A percentile compares a stretch with the other conserved stretches of the same genome.
Evolutionary conservation across 1,284 basidiomycete genomes (phyloP).

Genomic region (Tausonia pullulans): DNA sequence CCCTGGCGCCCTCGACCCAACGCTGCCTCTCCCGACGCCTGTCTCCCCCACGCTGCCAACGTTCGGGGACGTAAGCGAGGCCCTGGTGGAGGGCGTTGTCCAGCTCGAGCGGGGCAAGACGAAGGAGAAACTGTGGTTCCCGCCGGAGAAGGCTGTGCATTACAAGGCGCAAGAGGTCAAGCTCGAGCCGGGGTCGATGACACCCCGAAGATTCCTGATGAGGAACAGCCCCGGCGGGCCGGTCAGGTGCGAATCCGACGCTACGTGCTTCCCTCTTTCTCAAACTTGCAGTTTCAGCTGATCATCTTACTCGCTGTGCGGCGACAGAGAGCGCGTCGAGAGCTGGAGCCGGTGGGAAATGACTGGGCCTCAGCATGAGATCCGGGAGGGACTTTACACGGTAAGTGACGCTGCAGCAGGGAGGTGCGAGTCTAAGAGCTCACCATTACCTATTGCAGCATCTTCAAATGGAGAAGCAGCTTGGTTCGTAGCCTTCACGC

Average conservation of each 20-base stretch:
- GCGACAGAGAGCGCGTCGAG: neutral
- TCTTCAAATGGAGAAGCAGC: neutral
- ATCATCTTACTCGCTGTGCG: too few species aligned
- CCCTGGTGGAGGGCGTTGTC: neutral
- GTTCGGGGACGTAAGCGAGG: neutral
- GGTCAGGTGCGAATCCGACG: neutral
- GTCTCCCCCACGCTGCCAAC: neutral
- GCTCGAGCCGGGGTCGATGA: neutral
- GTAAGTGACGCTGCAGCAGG: neutral
- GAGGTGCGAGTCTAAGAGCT: neutral
- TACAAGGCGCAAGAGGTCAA: neutral
- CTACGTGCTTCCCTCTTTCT: too few species aligned
- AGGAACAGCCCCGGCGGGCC: slow-evolving; percentile 29
- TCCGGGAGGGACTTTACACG: neutral
- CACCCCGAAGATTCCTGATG: slow-evolving; percentile 22
- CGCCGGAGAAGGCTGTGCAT: neutral
- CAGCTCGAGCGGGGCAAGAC: slow-evolving; percentile 5
- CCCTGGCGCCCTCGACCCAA: neutral
- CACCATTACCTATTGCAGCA: neutral
- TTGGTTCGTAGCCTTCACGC: neutral
- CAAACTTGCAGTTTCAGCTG: too few species aligned
- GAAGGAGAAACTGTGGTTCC: slow-evolving; percentile 3
- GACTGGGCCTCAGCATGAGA: neutral
- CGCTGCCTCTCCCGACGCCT: neutral
- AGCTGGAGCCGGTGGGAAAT: neutral